Percentiles rank a stretch among this genome's conserved stretches.
These are phyloP conservation scores for Syncephalastrum monosporum DNA, from an alignment of 371 early-diverging fungal species.

Conservation along the genomic window DNA sequence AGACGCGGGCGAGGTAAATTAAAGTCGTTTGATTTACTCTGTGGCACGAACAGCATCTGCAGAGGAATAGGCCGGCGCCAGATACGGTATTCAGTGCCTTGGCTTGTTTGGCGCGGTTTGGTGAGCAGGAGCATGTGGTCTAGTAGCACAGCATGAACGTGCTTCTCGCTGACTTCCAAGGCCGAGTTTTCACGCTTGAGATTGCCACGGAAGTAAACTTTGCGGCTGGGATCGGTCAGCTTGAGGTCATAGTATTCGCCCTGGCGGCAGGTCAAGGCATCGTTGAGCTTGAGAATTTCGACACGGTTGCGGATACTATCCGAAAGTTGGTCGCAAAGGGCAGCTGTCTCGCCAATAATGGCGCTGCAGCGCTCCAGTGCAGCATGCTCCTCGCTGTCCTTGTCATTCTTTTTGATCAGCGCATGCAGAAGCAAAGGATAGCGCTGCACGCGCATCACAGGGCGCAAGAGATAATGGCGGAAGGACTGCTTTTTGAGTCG, in stretches of 20 bases:
- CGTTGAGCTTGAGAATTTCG: constrained; percentile 13
- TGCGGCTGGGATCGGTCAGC: constrained; percentile 65
- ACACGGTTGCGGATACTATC: constrained; percentile 10
- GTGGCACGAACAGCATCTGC: constrained; percentile 36
- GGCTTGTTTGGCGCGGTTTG: constrained; percentile 44
- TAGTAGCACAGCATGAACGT: constrained; percentile 71
- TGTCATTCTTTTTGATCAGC: constrained; percentile 73
- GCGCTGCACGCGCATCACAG: constrained; percentile 78
- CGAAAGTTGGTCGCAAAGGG: constrained; percentile 25
- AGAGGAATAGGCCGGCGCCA: constrained; percentile 59
- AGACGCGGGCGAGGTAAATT: constrained; percentile 9
- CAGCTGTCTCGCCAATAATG: constrained; percentile 19
- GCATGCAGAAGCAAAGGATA: constrained; percentile 79
- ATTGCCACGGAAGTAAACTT: constrained; percentile 71
- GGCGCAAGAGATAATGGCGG: constrained; percentile 40
- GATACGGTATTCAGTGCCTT: constrained; percentile 49
- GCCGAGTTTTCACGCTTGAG: constrained; percentile 59
- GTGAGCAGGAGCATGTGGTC: constrained; percentile 82
- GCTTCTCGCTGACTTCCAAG: constrained; percentile 54
- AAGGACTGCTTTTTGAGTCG: constrained; percentile 33
- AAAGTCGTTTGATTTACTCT: constrained; percentile 8
- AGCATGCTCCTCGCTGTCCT: constrained; percentile 71
- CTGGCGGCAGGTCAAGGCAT: constrained; percentile 35
- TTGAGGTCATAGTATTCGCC: constrained; percentile 58
- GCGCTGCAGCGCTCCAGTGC: constrained; percentile 66